Conservation (phyloP, 192 early-diverging fungal genomes). For the Coemansia sp. region DNA sequence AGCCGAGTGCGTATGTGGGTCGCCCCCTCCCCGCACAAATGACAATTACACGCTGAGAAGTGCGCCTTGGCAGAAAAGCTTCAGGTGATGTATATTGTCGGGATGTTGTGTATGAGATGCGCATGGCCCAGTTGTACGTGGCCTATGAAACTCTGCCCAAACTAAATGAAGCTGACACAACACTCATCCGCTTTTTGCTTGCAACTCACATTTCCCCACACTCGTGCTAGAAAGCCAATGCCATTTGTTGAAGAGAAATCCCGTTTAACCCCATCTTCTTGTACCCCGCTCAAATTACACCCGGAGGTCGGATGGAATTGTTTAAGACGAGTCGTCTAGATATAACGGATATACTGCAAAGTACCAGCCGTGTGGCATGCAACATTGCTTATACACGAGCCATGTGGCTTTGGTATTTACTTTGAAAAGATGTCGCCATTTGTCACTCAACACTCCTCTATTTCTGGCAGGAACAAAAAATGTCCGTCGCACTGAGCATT, state of each 20-base stretch:
- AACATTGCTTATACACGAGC: neutral
- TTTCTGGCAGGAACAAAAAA: neutral
- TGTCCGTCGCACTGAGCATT: neutral
- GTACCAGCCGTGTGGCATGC: conserved; percentile 3
- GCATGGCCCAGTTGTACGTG: conserved; percentile 18
- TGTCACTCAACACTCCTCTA: neutral
- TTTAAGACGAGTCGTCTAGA: neutral
- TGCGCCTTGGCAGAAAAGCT: neutral
- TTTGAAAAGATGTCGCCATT: neutral
- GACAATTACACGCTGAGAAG: neutral
- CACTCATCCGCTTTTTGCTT: neutral
- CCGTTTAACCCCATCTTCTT: neutral
- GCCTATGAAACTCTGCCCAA: conserved; percentile 15
- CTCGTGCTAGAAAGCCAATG: neutral
- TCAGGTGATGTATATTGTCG: neutral
- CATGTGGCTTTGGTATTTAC: neutral
- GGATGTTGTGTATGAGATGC: conserved; percentile 13
- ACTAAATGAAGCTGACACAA: conserved; percentile 4
- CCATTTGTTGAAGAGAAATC: neutral
- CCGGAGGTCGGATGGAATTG: neutral
- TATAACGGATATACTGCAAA: neutral
- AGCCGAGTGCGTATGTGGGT: neutral
- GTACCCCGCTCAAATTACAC: neutral
- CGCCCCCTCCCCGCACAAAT: neutral
- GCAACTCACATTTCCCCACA: neutral